A percentile compares a stretch with the other conserved stretches of the same genome.
Evolutionary conservation across 306 rosid species (phyloP).

Genomic region (Herpetospermum pedunculosum): DNA sequence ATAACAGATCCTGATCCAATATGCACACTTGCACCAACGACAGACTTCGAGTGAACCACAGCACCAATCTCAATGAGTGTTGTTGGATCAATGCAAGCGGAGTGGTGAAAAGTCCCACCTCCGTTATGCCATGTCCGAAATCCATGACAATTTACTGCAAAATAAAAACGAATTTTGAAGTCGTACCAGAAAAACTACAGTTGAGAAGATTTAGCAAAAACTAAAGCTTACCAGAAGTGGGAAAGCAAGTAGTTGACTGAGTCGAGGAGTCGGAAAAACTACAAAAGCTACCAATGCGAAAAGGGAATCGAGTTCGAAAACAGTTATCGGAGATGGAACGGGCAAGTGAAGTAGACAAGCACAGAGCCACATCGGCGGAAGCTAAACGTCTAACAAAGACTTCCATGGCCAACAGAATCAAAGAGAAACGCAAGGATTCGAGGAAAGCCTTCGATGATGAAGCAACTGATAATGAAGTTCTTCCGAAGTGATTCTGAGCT

Average conservation of each 20-base stretch:
- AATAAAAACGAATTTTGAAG: too few species aligned
- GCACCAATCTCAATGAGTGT: constrained; percentile 64
- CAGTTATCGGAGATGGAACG: neutral
- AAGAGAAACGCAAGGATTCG: neutral
- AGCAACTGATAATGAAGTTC: neutral
- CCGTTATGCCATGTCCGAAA: constrained; percentile 71
- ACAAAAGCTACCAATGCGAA: neutral
- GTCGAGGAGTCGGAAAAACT: neutral
- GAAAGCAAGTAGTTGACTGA: neutral
- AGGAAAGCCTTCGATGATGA: neutral
- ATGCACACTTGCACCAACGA: constrained; percentile 42
- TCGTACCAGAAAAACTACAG: neutral
- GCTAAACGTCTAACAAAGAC: neutral
- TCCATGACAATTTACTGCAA: constrained; percentile 11
- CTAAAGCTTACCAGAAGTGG: too few species aligned
- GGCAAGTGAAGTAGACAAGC: neutral
- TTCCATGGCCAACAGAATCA: neutral
- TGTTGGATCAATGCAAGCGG: constrained; percentile 54
- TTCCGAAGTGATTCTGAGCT: neutral
- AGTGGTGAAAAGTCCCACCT: constrained; percentile 62
- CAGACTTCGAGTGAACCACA: constrained; percentile 51
- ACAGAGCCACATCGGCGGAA: neutral
- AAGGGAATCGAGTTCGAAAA: neutral
- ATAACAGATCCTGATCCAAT: constrained; percentile 69
- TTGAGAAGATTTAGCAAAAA: neutral